Evolutionary conservation across 768 basidiomycete genomes (phyloP).

Genomic region (Collybia nuda): DNA sequence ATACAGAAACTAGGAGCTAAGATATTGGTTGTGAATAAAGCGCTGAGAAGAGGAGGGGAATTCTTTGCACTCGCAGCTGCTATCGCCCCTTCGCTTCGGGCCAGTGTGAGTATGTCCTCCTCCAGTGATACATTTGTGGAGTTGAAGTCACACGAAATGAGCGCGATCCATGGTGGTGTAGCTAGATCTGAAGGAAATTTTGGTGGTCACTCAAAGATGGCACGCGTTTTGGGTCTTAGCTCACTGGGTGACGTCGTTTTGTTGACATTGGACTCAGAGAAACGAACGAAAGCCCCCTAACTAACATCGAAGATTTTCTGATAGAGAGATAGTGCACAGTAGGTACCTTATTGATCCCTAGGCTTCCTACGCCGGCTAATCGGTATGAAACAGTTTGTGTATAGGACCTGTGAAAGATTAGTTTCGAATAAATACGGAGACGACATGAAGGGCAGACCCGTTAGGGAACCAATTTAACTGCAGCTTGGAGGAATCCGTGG

Average conservation of each 20-base stretch:
- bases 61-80: constrained; percentile 61
- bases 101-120: constrained; percentile 81
- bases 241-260: constrained; percentile 49
- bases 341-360: constrained; percentile 54
- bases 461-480: constrained; percentile 60
- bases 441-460: constrained; percentile 32
- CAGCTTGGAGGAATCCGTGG: constrained; percentile 58
- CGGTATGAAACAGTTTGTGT: constrained; percentile 57
- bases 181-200: constrained; percentile 33
- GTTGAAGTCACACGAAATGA: constrained; percentile 82
- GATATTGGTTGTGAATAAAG: neutral
- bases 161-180: constrained; percentile 87
- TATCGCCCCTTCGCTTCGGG: constrained; percentile 73
- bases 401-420: constrained; percentile 1
- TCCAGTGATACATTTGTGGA: constrained; percentile 60
- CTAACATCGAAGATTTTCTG: neutral
- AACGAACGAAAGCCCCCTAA: constrained; percentile 86
- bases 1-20: constrained; percentile 79
- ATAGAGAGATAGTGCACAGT: neutral
- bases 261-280: constrained; percentile 60
- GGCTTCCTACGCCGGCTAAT: constrained; percentile 48
- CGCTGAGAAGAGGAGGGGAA: neutral
- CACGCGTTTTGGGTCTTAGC: constrained; percentile 14
- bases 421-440: neutral
- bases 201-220: neutral